Conservation (phyloP, 805 yeast species). For the Zygotorulaspora chibaensis region DNA sequence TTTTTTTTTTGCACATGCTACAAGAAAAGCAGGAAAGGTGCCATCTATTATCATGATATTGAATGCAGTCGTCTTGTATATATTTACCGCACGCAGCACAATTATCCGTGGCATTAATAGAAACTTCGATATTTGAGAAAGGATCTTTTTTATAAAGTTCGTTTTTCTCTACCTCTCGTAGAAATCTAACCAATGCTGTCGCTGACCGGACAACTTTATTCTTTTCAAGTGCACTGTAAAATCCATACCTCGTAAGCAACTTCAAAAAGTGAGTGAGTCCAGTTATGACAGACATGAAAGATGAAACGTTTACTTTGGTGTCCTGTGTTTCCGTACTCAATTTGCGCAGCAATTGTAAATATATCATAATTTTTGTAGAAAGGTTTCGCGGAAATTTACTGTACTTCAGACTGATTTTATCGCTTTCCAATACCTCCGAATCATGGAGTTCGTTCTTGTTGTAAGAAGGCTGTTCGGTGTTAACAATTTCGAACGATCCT, state of each 20-base stretch:
- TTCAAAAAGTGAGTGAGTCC: conserved; percentile 91
- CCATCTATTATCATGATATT: conserved; percentile 66
- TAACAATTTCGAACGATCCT: conserved; percentile 48
- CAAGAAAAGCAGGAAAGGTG: conserved; percentile 74
- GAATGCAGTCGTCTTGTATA: conserved; percentile 79
- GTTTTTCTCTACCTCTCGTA: conserved; percentile 49
- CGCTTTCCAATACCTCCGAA: conserved; percentile 4
- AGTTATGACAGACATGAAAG: conserved; percentile 75
- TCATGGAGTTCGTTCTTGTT: conserved; percentile 4
- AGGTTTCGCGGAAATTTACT: conserved; percentile 70
- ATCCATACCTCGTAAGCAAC: conserved; percentile 73
- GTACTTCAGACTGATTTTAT: conserved; percentile 18
- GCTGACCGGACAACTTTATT: conserved; percentile 57
- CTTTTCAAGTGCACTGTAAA: conserved; percentile 67
- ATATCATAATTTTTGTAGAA: conserved; percentile 85
- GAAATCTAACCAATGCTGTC: conserved; percentile 57
- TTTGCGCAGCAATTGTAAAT: conserved; percentile 76
- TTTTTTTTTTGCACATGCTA: conserved; percentile 46
- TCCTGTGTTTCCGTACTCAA: conserved; percentile 36
- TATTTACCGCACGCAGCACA: conserved; percentile 69
- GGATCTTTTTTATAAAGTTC: conserved; percentile 36
- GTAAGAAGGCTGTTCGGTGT: conserved; percentile 11
- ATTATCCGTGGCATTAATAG: conserved; percentile 64
- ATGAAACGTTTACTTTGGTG: conserved; percentile 42
- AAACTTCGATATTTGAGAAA: conserved; percentile 43